A percentile compares a stretch with the other conserved stretches of the same genome.
Conservation (phyloP, 192 early-diverging fungal species). For the Spizellomyces sp. region DNA sequence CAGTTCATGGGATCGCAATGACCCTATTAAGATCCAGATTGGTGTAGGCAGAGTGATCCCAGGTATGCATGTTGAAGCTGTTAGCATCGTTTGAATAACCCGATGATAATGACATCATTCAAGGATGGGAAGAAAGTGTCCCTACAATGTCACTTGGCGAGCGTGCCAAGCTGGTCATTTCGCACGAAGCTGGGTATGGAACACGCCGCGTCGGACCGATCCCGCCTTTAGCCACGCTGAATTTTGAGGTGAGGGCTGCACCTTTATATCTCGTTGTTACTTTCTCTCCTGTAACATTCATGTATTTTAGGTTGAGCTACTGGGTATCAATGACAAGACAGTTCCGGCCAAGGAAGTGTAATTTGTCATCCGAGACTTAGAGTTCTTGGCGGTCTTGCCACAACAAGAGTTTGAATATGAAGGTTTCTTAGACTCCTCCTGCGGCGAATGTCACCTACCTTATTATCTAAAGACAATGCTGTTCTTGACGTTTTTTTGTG, state of each 20-base stretch:
- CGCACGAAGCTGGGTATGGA: conserved; percentile 18
- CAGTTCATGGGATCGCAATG: conserved; percentile 77
- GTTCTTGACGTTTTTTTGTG: too few relatives aligned
- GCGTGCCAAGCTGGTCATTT: conserved; percentile 76
- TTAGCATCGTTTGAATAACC: not conserved
- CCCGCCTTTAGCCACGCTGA: conserved; percentile 72
- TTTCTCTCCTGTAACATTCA: too few relatives aligned
- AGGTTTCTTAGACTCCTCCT: too few relatives aligned
- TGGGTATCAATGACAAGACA: too few relatives aligned
- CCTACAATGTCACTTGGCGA: conserved; percentile 88
- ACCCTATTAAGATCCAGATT: conserved; percentile 83
- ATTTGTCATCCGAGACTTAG: too few relatives aligned
- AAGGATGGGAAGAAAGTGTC: conserved; percentile 78
- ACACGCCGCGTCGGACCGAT: conserved; percentile 49
- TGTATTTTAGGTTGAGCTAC: too few relatives aligned
- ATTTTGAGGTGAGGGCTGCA: conserved; percentile 67
- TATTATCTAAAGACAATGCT: too few relatives aligned
- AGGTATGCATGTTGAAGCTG: conserved; percentile 38
- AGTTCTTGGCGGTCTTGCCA: too few relatives aligned
- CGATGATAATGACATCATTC: not conserved
- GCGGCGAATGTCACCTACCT: too few relatives aligned
- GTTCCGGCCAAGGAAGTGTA: too few relatives aligned
- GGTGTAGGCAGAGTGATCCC: conserved; percentile 90
- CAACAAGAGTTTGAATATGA: too few relatives aligned
- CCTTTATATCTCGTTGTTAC: too few relatives aligned